A percentile compares a stretch with the other conserved stretches of the same genome.
phyloP scores from a whole-genome alignment of 768 basidiomycete species.

The Epithele typhae region DNA sequence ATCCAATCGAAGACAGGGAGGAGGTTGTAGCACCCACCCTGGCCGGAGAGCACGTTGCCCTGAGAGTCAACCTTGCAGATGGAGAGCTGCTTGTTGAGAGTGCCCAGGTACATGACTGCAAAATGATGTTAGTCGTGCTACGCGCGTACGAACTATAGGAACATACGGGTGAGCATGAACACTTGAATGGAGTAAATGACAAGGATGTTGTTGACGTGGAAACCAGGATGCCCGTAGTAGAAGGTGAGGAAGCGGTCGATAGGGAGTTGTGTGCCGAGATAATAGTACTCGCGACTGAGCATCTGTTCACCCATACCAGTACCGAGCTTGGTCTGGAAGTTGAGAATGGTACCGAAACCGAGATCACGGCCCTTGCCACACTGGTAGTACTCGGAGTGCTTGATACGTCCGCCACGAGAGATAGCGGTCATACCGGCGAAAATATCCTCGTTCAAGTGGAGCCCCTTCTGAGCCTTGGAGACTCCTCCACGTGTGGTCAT shows the following conservation, averaged over 20 bases:
- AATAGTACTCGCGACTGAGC: slow-evolving; percentile 99
- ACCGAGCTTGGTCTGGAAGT: slow-evolving; percentile 99
- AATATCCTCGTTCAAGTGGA: slow-evolving; percentile 99
- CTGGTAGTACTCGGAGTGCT: slow-evolving; percentile 99
- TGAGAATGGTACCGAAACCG: slow-evolving; percentile 97
- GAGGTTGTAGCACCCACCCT: slow-evolving; percentile 93
- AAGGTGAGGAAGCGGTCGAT: slow-evolving; percentile 99
- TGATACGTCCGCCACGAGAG: slow-evolving; percentile 96
- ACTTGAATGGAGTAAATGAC: slow-evolving; percentile 98
- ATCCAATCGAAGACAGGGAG: slow-evolving; percentile 98
- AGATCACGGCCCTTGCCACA: slow-evolving; percentile 99
- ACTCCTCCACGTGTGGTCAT: slow-evolving; percentile 99
- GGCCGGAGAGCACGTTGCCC: slow-evolving; percentile 76
- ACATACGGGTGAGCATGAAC: slow-evolving; percentile 92
- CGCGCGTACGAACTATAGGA: background rate
- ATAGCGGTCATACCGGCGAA: slow-evolving; percentile 99
- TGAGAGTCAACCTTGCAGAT: slow-evolving; percentile 85
- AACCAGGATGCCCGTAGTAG: slow-evolving; percentile 99
- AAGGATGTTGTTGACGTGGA: slow-evolving; percentile 99
- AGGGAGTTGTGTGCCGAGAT: slow-evolving; percentile 95
- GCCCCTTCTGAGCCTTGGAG: slow-evolving; percentile 97
- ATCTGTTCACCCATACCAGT: slow-evolving; percentile 99
- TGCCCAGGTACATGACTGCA: slow-evolving; percentile 88
- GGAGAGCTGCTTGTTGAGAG: slow-evolving; percentile 87
- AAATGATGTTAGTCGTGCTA: background rate